Conservation (phyloP, 1,284 basidiomycete species). For the Tilletia walkeri region DNA sequence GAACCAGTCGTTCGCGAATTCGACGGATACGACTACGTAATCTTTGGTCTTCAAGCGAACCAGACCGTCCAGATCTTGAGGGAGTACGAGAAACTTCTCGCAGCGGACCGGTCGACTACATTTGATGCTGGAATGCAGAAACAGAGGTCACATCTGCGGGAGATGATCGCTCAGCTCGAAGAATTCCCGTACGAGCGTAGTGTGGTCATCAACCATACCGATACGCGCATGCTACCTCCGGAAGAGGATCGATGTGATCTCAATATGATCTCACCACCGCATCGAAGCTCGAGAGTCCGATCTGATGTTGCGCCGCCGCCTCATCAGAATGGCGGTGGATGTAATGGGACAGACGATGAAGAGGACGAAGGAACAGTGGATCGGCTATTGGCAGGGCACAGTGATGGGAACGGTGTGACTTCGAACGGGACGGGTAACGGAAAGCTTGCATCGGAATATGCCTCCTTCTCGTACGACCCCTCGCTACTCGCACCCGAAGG, state of each 20-base stretch:
- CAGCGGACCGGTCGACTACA: neutral
- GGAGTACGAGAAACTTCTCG: conserved; percentile 21
- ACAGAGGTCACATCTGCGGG: conserved; percentile 16
- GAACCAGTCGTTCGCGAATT: conserved; percentile 16
- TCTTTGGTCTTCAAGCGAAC: conserved; percentile 52
- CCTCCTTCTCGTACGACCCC: neutral
- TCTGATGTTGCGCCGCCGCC: no score
- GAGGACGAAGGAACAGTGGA: conserved; percentile 24
- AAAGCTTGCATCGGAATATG: neutral
- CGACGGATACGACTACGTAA: conserved; percentile 43
- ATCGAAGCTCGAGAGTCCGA: neutral
- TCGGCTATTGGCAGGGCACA: neutral
- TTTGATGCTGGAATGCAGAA: neutral
- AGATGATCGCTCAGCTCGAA: conserved; percentile 21
- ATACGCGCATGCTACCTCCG: conserved; percentile 30
- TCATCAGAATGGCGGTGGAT: neutral
- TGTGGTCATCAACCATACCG: conserved; percentile 41
- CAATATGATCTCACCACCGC: conserved; percentile 34
- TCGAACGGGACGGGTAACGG: conserved; percentile 10
- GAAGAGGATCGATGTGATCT: conserved; percentile 39
- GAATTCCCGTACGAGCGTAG: conserved; percentile 32
- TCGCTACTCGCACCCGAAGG: neutral
- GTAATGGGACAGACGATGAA: neutral
- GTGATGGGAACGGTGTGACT: neutral
- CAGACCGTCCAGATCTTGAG: conserved; percentile 36